phyloP scores from a whole-genome alignment of 78 protist genomes.

The Speleostelium caveatum region DNA sequence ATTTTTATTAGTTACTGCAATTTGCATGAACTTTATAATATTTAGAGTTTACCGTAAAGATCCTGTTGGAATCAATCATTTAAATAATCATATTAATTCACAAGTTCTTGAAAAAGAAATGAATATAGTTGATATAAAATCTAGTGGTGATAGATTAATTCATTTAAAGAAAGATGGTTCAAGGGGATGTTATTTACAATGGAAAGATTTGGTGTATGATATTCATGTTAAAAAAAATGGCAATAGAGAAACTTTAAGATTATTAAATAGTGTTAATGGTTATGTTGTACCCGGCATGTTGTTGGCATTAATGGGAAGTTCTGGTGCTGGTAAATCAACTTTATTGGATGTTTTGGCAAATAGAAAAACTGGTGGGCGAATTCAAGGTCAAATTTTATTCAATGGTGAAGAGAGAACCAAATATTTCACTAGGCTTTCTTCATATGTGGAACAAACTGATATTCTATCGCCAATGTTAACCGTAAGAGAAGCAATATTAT shows the following conservation, averaged over 20 bases:
- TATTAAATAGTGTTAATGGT: slow-evolving; percentile 56
- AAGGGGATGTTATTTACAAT: slow-evolving; percentile 48
- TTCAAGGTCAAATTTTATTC: slow-evolving; percentile 50
- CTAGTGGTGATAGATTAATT: background rate
- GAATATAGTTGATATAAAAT: background rate
- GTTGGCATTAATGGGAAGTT: slow-evolving; percentile 86
- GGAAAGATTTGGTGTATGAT: slow-evolving; percentile 26
- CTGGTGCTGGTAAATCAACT: slow-evolving; percentile 90
- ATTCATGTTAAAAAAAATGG: slow-evolving; percentile 27
- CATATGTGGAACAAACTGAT: slow-evolving; percentile 76
- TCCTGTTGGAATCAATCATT: too few relatives aligned
- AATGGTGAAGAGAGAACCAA: slow-evolving; percentile 42
- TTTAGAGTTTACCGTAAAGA: slow-evolving; percentile 6
- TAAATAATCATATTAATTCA: too few relatives aligned
- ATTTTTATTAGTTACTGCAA: background rate
- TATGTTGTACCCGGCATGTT: slow-evolving; percentile 81
- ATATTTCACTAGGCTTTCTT: slow-evolving; percentile 39
- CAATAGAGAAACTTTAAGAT: background rate
- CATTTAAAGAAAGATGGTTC: background rate
- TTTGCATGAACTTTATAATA: slow-evolving; percentile 11
- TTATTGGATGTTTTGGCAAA: slow-evolving; percentile 81
- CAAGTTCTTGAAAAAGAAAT: too few relatives aligned
- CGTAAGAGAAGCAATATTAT: slow-evolving; percentile 41
- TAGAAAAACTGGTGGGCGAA: slow-evolving; percentile 76
- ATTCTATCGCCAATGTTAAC: slow-evolving; percentile 33